Evolutionary conservation across 306 rosid species (phyloP), one percentile per base, ranked within the genome.

Genomic region (Quercus ilex): DNA sequence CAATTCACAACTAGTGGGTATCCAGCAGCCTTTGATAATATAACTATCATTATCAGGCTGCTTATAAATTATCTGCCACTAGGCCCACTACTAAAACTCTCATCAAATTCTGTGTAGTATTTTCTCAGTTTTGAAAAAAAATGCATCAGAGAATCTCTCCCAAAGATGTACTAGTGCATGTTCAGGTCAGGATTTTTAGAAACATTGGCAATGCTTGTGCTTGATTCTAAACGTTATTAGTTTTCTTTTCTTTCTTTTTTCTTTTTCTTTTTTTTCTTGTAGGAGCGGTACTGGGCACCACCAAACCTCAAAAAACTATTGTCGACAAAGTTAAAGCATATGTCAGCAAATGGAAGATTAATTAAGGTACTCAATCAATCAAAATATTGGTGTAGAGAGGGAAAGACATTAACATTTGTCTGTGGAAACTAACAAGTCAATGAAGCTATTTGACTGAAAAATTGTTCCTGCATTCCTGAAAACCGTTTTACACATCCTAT

Each of bases 281-380:
- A 94, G 98, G 98, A 90, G 79, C 92, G 91, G 72, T 88, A 89
- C 79, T 84, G 85, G 85, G 90, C 92, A 58, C 96, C 97, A 5
- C 87, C 94, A 25, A 92, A 87, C 91, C 94, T 94, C 77, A 80
- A 84, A 79, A 94, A 88, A 85, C 81, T 94, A 67, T 83, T 94
- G 67, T 85, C 96, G 52, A 62, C 92, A 30, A 92, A 92, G 84
- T 83, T 94, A 84, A 94, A 92, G 92, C 93, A 92, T 79, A 89
- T 94, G 98, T 71, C 86, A 51, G 83, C 88, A 77, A 89, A 76
- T 56, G 94, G 98, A 76, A 94, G 87, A 85, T 77, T 94, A 83
- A 79, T 85, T 53, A 94, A 94, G 98, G 98, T 94, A 92, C 76
- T 41, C 74, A 73, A 46, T 49, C 69, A 74, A 55, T 73, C 26